phyloP scores from a whole-genome alignment of 2,329 filamentous ascomycete genomes.

The Truncatella angustata region DNA sequence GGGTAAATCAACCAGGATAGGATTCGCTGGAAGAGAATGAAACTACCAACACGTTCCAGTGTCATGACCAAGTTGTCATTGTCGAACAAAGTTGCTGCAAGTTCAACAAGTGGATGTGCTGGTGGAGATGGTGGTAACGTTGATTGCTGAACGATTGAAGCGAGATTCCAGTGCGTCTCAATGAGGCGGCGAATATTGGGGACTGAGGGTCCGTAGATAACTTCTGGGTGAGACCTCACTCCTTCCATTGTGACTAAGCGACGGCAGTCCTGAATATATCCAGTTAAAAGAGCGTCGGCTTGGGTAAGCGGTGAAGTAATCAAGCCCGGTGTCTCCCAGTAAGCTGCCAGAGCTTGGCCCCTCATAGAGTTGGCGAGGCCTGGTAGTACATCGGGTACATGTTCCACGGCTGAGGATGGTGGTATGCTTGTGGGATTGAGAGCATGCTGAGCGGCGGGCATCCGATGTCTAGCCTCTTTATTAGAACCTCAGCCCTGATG shows the following conservation, averaged over 20 bases:
- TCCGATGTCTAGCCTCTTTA: constrained; percentile 28
- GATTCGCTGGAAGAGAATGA: constrained; percentile 29
- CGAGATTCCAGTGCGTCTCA: constrained; percentile 19
- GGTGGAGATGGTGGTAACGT: constrained; percentile 20
- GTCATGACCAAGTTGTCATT: constrained; percentile 24
- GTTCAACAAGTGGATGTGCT: constrained; percentile 27
- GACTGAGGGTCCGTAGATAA: constrained; percentile 30
- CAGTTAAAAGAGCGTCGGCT: constrained; percentile 32
- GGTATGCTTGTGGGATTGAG: constrained; percentile 29
- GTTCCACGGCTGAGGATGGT: constrained; percentile 31
- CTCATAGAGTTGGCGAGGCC: constrained; percentile 21
- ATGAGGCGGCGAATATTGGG: constrained; percentile 33
- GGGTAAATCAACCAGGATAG: constrained; percentile 30
- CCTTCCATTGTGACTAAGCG: constrained; percentile 26
- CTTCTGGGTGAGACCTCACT: constrained; percentile 18
- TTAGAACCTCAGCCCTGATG: constrained; percentile 22
- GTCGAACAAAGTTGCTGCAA: constrained; percentile 29
- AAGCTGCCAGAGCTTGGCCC: background rate
- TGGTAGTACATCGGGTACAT: constrained; percentile 35
- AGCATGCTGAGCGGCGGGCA: constrained; percentile 29
- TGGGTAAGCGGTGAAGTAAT: constrained; percentile 28
- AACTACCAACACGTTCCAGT: constrained; percentile 31
- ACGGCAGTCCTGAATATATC: constrained; percentile 35
- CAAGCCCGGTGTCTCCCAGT: constrained; percentile 33
- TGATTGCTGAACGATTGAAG: constrained; percentile 20